Conservation (phyloP, 2,329 filamentous ascomycete species). For the Sarocladium strictum region DNA sequence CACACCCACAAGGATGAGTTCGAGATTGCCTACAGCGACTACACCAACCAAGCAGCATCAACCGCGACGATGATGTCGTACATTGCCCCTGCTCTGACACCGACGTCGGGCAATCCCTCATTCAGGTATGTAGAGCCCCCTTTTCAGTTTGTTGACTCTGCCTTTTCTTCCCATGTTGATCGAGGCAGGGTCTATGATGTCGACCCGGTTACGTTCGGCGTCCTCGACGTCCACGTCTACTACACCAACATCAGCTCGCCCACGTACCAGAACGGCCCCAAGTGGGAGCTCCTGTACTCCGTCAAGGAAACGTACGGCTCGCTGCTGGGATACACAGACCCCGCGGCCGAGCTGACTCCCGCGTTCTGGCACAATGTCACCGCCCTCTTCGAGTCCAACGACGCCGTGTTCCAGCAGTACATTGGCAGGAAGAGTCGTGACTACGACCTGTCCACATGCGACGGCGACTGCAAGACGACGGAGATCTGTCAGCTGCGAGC, state of each 20-base stretch:
- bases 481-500: not conserved
- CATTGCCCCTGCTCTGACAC: slow-evolving; percentile 48
- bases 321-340: slow-evolving; percentile 28
- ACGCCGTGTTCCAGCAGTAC: slow-evolving; percentile 39
- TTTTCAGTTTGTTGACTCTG: too few relatives aligned
- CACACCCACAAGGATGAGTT: slow-evolving; percentile 54
- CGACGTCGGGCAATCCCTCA: slow-evolving; percentile 47
- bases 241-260: slow-evolving; percentile 43
- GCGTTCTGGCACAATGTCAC: slow-evolving; percentile 57
- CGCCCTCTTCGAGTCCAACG: slow-evolving; percentile 35
- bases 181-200: slow-evolving; percentile 53
- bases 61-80: slow-evolving; percentile 47
- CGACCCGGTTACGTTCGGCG: slow-evolving; percentile 49
- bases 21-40: slow-evolving; percentile 47
- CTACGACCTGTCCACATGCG: not conserved
- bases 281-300: slow-evolving; percentile 52
- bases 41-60: slow-evolving; percentile 30
- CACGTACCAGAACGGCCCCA: slow-evolving; percentile 38
- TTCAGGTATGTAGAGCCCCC: too few relatives aligned
- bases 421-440: slow-evolving; percentile 34
- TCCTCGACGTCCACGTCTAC: slow-evolving; percentile 49
- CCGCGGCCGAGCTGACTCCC: slow-evolving; percentile 42
- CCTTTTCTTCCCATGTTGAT: too few relatives aligned
- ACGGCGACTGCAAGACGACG: not conserved
- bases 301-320: slow-evolving; percentile 48